Percentiles rank a stretch among this genome's conserved stretches.
These are phyloP conservation scores for Clausena lansium DNA, from an alignment of 345 rosid genomes.

Conservation along the genomic window DNA sequence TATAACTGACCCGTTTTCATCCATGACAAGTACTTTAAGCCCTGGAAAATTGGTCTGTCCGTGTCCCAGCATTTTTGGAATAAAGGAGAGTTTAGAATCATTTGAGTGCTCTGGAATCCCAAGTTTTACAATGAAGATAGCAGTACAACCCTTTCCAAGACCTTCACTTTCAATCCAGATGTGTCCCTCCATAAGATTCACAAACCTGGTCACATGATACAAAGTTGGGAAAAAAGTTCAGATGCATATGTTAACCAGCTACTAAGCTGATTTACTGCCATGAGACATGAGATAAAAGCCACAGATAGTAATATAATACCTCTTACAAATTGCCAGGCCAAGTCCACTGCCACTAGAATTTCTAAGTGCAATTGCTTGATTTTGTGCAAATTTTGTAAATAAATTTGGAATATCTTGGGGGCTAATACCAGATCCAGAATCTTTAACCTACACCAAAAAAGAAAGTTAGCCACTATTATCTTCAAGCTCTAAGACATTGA, in stretches of 20 bases:
- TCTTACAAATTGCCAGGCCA: slow-evolving; percentile 97
- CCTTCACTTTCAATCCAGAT: slow-evolving; percentile 98
- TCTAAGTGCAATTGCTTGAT: slow-evolving; percentile 59
- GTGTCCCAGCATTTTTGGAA: slow-evolving; percentile 40
- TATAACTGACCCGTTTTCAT: slow-evolving; percentile 73
- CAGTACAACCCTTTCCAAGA: slow-evolving; percentile 89
- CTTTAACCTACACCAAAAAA: slow-evolving; percentile 66
- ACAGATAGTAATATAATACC: slow-evolving; percentile 36
- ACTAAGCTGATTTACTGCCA: background rate
- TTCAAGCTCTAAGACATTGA: background rate
- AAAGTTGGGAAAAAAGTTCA: slow-evolving; percentile 15
- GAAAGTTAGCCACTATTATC: slow-evolving; percentile 6
- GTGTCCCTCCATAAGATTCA: slow-evolving; percentile 94
- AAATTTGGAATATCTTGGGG: slow-evolving; percentile 86
- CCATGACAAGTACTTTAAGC: slow-evolving; percentile 95
- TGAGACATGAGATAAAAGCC: background rate
- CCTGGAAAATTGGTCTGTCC: slow-evolving; percentile 63
- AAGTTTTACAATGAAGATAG: slow-evolving; percentile 77
- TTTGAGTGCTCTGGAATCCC: slow-evolving; percentile 51
- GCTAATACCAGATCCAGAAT: slow-evolving; percentile 79
- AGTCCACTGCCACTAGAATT: slow-evolving; percentile 90
- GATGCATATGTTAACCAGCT: background rate
- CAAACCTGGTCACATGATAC: slow-evolving; percentile 63
- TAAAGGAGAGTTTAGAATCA: slow-evolving; percentile 47
- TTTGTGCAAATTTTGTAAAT: slow-evolving; percentile 89